A percentile compares a stretch with the other conserved stretches of the same genome.
Evolutionary conservation across 495 filamentous ascomycete genomes (phyloP).

Genomic region (Penicillium ucsense): DNA sequence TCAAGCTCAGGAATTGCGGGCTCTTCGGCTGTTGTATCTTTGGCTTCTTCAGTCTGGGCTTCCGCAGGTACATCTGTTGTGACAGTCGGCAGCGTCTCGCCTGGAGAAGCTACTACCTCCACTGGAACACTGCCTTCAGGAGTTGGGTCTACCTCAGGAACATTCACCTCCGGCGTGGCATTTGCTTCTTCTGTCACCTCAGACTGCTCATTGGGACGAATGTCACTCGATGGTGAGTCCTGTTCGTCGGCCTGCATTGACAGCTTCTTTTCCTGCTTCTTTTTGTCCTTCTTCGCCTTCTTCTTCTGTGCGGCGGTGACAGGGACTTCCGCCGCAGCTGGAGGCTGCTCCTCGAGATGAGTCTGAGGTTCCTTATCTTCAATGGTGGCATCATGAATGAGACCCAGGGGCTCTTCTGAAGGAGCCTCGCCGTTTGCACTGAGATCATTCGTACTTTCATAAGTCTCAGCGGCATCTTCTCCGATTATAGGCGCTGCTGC

Average conservation of each 20-base stretch:
- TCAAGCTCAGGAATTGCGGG: no score
- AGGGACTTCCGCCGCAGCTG: slow-evolving; percentile 11
- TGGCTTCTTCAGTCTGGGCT: no score
- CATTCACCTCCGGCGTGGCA: neutral
- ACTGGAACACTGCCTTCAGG: neutral
- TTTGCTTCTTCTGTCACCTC: neutral
- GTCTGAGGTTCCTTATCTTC: neutral
- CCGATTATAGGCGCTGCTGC: no score
- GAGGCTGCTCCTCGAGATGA: neutral
- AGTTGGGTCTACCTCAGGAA: neutral
- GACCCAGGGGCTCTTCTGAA: no score
- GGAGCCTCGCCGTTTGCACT: no score
- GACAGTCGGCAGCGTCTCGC: neutral
- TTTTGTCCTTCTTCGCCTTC: slow-evolving; percentile 34
- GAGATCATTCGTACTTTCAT: no score
- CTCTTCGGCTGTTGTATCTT: no score
- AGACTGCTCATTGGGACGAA: slow-evolving; percentile 9
- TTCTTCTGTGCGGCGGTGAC: slow-evolving; percentile 22
- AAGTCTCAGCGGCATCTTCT: neutral
- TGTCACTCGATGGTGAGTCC: slow-evolving; percentile 3
- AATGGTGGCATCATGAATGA: neutral
- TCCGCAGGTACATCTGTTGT: no score
- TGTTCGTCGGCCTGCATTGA: slow-evolving; percentile 5
- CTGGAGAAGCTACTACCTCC: neutral
- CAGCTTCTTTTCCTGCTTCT: slow-evolving; percentile 17